Base-by-base conservation (phyloP, 805 yeast genomes). In the Ogataea populi-albae region DNA sequence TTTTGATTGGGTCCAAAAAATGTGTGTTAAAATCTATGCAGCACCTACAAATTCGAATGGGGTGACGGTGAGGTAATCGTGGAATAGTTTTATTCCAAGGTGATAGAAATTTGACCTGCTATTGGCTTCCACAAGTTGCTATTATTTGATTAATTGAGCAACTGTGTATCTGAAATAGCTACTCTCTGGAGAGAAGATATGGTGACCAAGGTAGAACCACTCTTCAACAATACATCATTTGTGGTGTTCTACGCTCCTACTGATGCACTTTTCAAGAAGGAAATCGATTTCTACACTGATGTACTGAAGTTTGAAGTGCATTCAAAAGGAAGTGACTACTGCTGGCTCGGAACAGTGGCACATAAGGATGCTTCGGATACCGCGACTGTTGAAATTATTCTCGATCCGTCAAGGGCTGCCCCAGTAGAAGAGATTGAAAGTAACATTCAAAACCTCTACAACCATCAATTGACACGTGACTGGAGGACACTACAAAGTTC, bases 161-260 rank as follows among this genome's bases (percentile, higher is more conserved):
- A n/a, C n/a, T n/a, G n/a, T n/a, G n/a, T n/a, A n/a, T n/a, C n/a
- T n/a, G n/a, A n/a, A n/a, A n/a, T n/a, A n/a, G n/a, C n/a, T n/a
- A n/a, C n/a, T n/a, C n/a, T n/a, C n/a, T n/a, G n/a, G n/a, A n/a
- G n/a, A n/a, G n/a, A n/a, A n/a, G n/a, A n/a, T n/a, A 50, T 49
- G 54, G 46, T 49, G 22, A 29, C 40, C 7, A 28, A 36, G 9
- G 34, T 17, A 6, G 43, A 43, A 17, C 59, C 80, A 12, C 54
- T 77, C 33, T 72, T 79, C 38, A 78, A 77, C 52, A 84, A 82
- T 14, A 66, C 75, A 16, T 68, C 83, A 16, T 69, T 66, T 52
- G 65, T 75, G 39, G 61, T 69, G 12, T 60, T 77, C 26, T 66
- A 67, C 44, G 86, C 89, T 8, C 65, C 77, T 12, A 69, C 69